Evolutionary conservation across 495 filamentous ascomycete species (phyloP), one percentile per base, ranked within the genome.

Genomic region (Daldinia loculata): DNA sequence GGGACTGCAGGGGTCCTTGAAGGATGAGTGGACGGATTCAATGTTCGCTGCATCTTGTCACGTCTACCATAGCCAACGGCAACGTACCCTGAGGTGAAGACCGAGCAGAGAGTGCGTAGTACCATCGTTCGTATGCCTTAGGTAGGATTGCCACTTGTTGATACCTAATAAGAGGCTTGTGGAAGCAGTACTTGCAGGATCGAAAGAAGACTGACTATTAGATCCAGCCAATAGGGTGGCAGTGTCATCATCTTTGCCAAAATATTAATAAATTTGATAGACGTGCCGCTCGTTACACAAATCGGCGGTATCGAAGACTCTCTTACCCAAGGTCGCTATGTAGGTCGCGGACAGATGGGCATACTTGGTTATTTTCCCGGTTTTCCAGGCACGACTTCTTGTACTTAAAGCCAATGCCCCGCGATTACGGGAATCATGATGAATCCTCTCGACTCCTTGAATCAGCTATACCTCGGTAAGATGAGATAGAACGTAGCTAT

Each of bases 111-210:
- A 55, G 4, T 55, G 48, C 39, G 63, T 29, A 61, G 51, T 65
- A 52, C 57, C 51, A 61, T 61, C 32, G 56, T 26, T 65, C 70
- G 50, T 64, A 22, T 32, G 43, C 56, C 39, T 66, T 66, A 63
- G 61, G 70, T 68, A 69, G 66, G 56, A 73, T 73, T 53, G 66
- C 66, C 66, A 66, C 66, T 66, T 69, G 66, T 69, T 39, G 36
- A 66, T 24, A 38, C 50, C 66, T 65, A 59, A 73, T 48, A 63
- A 66, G 61, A 72, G 41, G 56, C 51, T 66, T 65, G 24, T 60
- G 22, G 59, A 57, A 56, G 32, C 53, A 39, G 27, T 7, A 61
- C 38, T 41, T 9, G 29, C 52, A 73, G 66, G 14, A 62, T 56
- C 50, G 50, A 58, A 30, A 63, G 59, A 57, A 53, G 57, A 38